These are phyloP conservation scores for Deuterostichococcus epilithicus DNA, from an alignment of 139 green algal genomes.

Conservation along the genomic window DNA sequence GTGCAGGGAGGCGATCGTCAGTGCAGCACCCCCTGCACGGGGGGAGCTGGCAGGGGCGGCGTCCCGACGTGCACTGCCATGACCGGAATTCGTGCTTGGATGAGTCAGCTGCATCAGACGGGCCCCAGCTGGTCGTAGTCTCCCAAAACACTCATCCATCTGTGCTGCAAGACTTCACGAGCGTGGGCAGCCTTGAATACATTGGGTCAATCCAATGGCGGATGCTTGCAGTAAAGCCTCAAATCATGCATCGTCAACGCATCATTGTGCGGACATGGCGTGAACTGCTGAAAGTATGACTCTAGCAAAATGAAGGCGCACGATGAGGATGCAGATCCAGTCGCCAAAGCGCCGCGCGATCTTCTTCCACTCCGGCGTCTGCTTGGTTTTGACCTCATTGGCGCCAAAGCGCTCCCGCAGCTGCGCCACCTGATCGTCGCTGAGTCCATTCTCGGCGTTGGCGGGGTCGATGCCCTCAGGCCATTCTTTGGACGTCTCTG, in stretches of 20 bases:
- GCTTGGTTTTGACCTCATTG: conserved; percentile 28
- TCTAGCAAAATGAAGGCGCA: conserved; percentile 4
- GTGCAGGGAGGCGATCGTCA: too few species aligned
- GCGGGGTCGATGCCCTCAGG: neutral
- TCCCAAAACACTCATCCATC: neutral
- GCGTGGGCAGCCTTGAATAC: neutral
- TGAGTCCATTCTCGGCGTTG: neutral
- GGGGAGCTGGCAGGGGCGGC: too few species aligned
- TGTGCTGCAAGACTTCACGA: neutral
- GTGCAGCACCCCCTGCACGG: too few species aligned
- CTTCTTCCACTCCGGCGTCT: conserved; percentile 42
- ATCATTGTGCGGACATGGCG: neutral
- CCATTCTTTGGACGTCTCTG: neutral
- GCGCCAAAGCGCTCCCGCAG: conserved; percentile 14
- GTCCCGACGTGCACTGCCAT: too few species aligned
- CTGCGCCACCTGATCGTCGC: conserved; percentile 1
- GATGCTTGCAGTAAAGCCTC: too few species aligned
- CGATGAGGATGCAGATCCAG: conserved; percentile 33
- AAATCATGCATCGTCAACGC: neutral
- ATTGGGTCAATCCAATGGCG: too few species aligned
- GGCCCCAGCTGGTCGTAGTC: too few species aligned
- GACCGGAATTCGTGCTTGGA: too few species aligned
- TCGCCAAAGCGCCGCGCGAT: conserved; percentile 32
- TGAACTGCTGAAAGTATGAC: neutral
- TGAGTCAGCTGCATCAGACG: too few species aligned